A percentile compares a stretch with the other conserved stretches of the same genome.
Evolutionary conservation across 1,284 basidiomycete genomes (phyloP).

Genomic region (Austroboletus niveus): DNA sequence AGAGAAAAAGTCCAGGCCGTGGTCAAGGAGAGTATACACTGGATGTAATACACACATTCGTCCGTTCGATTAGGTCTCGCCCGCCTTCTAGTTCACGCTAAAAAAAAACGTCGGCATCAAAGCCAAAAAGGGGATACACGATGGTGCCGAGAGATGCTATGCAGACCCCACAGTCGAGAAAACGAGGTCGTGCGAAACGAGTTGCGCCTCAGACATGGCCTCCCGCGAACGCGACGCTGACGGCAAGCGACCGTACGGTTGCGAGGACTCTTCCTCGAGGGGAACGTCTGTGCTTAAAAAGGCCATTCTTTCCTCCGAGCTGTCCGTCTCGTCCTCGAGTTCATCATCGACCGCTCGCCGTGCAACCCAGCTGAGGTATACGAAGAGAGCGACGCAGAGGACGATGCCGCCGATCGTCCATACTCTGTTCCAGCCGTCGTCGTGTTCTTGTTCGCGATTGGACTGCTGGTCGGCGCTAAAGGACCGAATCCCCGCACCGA

Average conservation of each 20-base stretch:
- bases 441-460: slow-evolving; percentile 33
- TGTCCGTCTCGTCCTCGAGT: slow-evolving; percentile 52
- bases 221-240: slow-evolving; percentile 22
- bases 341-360: slow-evolving; percentile 80
- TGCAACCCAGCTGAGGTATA: slow-evolving; percentile 79
- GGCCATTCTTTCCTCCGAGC: slow-evolving; percentile 46
- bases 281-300: slow-evolving; percentile 33
- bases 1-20: no score
- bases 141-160: slow-evolving; percentile 7
- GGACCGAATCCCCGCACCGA: slow-evolving; percentile 80
- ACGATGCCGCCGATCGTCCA: slow-evolving; percentile 70
- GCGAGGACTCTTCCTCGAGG: slow-evolving; percentile 22
- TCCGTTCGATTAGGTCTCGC: neutral
- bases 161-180: slow-evolving; percentile 13
- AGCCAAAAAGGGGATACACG: neutral
- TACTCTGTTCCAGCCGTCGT: slow-evolving; percentile 49
- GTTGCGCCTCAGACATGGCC: slow-evolving; percentile 28
- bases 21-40: neutral
- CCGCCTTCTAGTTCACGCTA: neutral
- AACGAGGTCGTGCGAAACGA: slow-evolving; percentile 15
- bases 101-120: neutral
- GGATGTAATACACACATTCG: neutral
- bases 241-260: slow-evolving; percentile 20
- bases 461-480: slow-evolving; percentile 65
- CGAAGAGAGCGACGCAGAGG: slow-evolving; percentile 72